A percentile compares a stretch with the other conserved stretches of the same genome.
Evolutionary conservation across 192 early-diverging fungal species (phyloP).

Genomic region (Coemansia sp.): DNA sequence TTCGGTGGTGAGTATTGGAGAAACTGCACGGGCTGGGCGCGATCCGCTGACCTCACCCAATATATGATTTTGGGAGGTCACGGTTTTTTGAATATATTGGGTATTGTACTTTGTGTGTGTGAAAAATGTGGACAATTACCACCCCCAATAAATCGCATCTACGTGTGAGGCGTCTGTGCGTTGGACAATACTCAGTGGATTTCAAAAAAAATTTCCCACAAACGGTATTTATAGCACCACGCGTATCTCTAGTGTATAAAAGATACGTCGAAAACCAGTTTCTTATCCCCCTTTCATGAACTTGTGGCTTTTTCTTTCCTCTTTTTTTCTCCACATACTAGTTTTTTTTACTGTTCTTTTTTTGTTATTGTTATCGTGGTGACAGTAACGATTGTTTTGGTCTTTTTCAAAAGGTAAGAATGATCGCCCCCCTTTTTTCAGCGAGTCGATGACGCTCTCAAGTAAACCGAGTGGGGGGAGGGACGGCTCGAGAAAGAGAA

Average conservation of each 20-base stretch:
- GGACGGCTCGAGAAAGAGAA: too few species aligned
- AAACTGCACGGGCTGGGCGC: constrained; percentile 24
- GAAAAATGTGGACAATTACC: not conserved
- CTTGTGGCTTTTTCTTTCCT: not conserved
- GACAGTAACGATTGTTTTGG: too few species aligned
- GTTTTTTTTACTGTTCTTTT: not conserved
- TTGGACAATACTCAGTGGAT: not conserved
- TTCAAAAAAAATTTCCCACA: not conserved
- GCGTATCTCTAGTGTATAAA: not conserved
- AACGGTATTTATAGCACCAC: not conserved
- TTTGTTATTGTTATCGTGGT: too few species aligned
- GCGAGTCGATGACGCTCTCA: too few species aligned
- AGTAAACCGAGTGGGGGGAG: too few species aligned
- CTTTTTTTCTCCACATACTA: not conserved
- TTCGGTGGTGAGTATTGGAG: constrained; percentile 51
- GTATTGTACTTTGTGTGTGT: not conserved
- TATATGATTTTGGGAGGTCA: not conserved
- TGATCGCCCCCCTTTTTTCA: too few species aligned
- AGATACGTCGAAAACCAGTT: too few species aligned
- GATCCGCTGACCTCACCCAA: not conserved
- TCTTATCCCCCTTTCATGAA: too few species aligned
- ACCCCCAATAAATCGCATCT: not conserved
- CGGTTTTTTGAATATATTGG: not conserved
- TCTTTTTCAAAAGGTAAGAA: too few species aligned
- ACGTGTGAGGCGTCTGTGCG: not conserved